These are phyloP conservation scores for Leptographium lundbergii DNA, from an alignment of 2,329 filamentous ascomycete species.

Conservation along the genomic window DNA sequence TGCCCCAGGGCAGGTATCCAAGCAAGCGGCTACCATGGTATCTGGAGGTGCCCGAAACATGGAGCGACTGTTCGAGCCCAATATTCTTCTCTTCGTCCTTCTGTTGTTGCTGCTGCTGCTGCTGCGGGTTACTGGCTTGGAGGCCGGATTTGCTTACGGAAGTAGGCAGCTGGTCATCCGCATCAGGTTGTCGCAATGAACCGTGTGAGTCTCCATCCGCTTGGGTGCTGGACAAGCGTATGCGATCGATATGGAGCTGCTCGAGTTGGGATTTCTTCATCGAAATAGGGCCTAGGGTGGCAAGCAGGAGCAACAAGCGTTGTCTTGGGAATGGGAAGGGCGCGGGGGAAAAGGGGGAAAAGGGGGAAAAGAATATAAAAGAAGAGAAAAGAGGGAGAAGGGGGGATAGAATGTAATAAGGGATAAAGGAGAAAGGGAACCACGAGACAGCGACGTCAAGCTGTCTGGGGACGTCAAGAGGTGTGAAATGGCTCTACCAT, in stretches of 20 bases:
- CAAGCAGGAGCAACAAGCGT: not conserved
- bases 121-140: not conserved
- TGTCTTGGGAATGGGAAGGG: not conserved
- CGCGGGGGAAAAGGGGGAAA: not conserved
- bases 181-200: constrained; percentile 24
- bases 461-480: not conserved
- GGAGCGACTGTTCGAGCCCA: not conserved
- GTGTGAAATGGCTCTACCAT: not conserved
- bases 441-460: not conserved
- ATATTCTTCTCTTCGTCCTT: constrained; percentile 1
- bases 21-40: constrained; percentile 4
- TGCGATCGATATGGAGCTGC: constrained; percentile 41
- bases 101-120: constrained; percentile 3
- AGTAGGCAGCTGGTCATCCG: constrained; percentile 20
- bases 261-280: constrained; percentile 49
- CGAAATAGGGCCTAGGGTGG: constrained; percentile 24
- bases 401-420: not conserved
- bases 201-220: constrained; percentile 37
- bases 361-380: not conserved
- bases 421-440: not conserved
- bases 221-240: constrained; percentile 40
- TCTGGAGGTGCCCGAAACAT: not conserved
- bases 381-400: not conserved
- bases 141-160: constrained; percentile 11
- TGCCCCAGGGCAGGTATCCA: not conserved